Percentiles rank a stretch among this genome's conserved stretches.
phyloP scores from a whole-genome alignment of 2,329 filamentous ascomycete species.

The Huntiella bhutanensis region DNA sequence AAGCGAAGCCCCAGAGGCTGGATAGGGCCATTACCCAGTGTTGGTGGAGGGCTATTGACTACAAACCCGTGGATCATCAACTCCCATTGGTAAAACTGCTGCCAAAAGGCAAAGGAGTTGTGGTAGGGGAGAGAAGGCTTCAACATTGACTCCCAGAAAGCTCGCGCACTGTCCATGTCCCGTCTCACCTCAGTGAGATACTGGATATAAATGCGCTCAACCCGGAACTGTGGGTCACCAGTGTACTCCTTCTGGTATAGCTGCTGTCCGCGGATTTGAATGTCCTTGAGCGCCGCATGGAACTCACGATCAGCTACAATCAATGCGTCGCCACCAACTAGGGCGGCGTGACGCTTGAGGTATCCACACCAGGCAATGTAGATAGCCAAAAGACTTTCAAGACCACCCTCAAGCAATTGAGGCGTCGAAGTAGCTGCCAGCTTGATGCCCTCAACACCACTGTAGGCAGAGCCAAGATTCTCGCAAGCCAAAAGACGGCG shows the following conservation, averaged over 20 bases:
- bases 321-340: constrained; percentile 60
- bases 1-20: constrained; percentile 21
- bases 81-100: constrained; percentile 82
- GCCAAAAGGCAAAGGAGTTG: constrained; percentile 83
- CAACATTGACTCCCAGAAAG: constrained; percentile 54
- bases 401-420: constrained; percentile 65
- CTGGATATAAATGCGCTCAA: constrained; percentile 83
- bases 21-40: constrained; percentile 27
- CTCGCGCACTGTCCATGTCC: constrained; percentile 56
- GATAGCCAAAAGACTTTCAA: constrained; percentile 77
- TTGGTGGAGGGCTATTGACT: constrained; percentile 25
- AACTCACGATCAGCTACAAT: constrained; percentile 86
- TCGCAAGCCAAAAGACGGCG: constrained; percentile 75
- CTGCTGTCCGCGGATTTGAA: constrained; percentile 57
- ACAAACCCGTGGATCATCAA: constrained; percentile 37
- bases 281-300: constrained; percentile 66
- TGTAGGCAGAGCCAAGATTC: constrained; percentile 54
- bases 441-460: constrained; percentile 75
- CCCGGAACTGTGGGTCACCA: constrained; percentile 73
- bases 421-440: constrained; percentile 77
- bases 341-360: constrained; percentile 60
- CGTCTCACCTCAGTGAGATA: constrained; percentile 74
- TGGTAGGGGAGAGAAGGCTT: constrained; percentile 39
- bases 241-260: constrained; percentile 58
- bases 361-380: constrained; percentile 92